Evolutionary conservation across 2,329 filamentous ascomycete genomes (phyloP).

Genomic region (Chrysoporthe austroafricana): DNA sequence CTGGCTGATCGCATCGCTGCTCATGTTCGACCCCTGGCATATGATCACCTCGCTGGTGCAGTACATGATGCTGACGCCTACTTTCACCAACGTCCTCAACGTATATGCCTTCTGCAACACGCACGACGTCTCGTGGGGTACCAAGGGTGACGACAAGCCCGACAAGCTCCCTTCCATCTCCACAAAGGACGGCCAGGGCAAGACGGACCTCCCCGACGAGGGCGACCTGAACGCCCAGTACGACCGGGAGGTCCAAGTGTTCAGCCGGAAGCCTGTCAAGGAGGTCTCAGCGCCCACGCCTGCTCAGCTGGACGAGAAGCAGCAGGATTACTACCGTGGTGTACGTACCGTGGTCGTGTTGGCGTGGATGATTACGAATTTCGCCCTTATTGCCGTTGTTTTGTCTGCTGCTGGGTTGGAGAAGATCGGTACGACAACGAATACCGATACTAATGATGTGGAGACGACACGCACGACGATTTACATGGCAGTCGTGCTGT

Average conservation of each 20-base stretch:
- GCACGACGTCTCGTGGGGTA: conserved; percentile 97
- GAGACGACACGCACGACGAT: conserved; percentile 65
- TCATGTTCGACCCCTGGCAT: conserved; percentile 99
- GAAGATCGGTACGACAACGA: conserved; percentile 48
- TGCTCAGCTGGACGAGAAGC: conserved; percentile 70
- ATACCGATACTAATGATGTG: conserved; percentile 38
- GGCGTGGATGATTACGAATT: conserved; percentile 96
- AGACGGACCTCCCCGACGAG: conserved; percentile 95
- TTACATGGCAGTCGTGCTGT: conserved; percentile 86
- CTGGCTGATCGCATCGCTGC: conserved; percentile 86
- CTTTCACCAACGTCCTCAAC: conserved; percentile 98
- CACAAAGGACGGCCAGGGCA: conserved; percentile 85
- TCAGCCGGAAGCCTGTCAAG: conserved; percentile 73
- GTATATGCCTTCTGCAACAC: conserved; percentile 99
- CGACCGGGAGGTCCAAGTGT: conserved; percentile 77
- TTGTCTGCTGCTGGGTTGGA: conserved; percentile 84
- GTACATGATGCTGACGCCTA: conserved; percentile 93
- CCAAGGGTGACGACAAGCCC: conserved; percentile 95
- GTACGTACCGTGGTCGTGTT: conserved; percentile 91
- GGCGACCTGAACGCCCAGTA: conserved; percentile 95
- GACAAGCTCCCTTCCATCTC: conserved; percentile 88
- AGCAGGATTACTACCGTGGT: conserved; percentile 98
- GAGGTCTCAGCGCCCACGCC: conserved; percentile 65
- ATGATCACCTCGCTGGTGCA: conserved; percentile 96
- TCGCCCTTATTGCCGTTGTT: conserved; percentile 84